Percentiles rank a stretch among this genome's conserved stretches.
Evolutionary conservation across 306 rosid species (phyloP).

Genomic region (Amphicarpaea edgeworthii): DNA sequence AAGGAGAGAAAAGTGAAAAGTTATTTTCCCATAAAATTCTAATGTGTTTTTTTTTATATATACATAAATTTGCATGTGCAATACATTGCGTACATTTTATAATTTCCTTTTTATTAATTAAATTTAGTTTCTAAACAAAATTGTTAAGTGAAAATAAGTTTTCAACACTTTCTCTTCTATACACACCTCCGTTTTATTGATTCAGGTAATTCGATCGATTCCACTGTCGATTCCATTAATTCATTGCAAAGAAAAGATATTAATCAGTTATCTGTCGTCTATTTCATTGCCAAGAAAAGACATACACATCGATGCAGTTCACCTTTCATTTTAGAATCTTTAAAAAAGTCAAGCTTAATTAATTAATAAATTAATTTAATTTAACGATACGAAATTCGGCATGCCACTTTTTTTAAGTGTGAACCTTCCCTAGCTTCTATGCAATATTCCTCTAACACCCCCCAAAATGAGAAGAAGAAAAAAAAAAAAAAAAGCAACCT

Average conservation of each 20-base stretch:
- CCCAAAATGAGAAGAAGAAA: neutral
- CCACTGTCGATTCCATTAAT: neutral
- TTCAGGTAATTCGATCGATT: neutral
- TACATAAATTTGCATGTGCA: neutral
- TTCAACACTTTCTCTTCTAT: neutral
- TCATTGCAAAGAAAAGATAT: neutral
- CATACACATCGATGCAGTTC: neutral
- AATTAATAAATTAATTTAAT: neutral
- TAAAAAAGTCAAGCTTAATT: neutral
- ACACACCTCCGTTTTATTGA: neutral
- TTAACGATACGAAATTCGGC: neutral
- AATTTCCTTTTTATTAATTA: neutral
- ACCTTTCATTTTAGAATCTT: neutral
- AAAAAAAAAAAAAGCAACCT: constrained; percentile 16
- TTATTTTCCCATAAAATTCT: no score
- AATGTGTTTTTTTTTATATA: no score
- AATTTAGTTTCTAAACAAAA: neutral
- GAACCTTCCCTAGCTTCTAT: neutral
- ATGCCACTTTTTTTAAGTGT: neutral
- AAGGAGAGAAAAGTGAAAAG: no score
- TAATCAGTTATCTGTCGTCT: neutral
- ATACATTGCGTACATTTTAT: neutral
- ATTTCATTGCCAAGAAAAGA: neutral
- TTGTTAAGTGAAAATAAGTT: neutral
- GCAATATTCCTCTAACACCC: neutral